These are phyloP conservation scores for Zoysia japonica DNA, from an alignment of 176 grass and related monocot genomes.

Conservation along the genomic window DNA sequence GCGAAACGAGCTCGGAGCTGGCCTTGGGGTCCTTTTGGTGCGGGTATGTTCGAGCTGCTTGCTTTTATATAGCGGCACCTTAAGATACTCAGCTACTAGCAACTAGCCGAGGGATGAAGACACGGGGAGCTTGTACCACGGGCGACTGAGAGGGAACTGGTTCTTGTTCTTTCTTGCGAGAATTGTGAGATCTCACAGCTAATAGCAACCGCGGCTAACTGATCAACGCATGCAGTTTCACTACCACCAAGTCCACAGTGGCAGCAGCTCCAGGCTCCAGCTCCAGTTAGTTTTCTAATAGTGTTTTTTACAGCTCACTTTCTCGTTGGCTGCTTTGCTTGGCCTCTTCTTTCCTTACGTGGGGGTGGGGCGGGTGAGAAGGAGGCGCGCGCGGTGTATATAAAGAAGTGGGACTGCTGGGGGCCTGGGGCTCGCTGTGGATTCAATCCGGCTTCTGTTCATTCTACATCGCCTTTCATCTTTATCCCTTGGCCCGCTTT, in stretches of 20 bases:
- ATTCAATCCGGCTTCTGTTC: background rate
- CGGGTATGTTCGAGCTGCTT: constrained; percentile 32
- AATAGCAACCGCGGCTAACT: background rate
- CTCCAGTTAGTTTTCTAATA: background rate
- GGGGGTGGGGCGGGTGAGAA: background rate
- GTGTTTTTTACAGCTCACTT: background rate
- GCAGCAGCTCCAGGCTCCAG: background rate
- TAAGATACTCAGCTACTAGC: background rate
- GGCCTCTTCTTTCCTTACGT: background rate
- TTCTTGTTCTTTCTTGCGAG: constrained; percentile 30
- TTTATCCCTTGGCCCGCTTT: constrained; percentile 14
- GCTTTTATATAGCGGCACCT: constrained; percentile 48
- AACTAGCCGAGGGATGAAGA: constrained; percentile 14
- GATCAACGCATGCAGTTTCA: background rate
- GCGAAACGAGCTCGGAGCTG: constrained; percentile 14
- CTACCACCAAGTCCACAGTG: background rate
- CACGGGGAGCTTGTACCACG: constrained; percentile 18
- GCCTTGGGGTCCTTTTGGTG: constrained; percentile 43
- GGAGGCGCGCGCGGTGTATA: too few species aligned
- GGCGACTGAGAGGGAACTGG: background rate
- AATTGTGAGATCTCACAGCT: background rate
- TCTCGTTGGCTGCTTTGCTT: background rate
- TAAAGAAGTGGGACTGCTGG: background rate
- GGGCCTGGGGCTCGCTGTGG: background rate
- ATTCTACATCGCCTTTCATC: background rate